Percentiles rank a stretch among this genome's conserved stretches.
Conservation (phyloP, 495 filamentous ascomycete genomes). For the Xylaria acuta region DNA sequence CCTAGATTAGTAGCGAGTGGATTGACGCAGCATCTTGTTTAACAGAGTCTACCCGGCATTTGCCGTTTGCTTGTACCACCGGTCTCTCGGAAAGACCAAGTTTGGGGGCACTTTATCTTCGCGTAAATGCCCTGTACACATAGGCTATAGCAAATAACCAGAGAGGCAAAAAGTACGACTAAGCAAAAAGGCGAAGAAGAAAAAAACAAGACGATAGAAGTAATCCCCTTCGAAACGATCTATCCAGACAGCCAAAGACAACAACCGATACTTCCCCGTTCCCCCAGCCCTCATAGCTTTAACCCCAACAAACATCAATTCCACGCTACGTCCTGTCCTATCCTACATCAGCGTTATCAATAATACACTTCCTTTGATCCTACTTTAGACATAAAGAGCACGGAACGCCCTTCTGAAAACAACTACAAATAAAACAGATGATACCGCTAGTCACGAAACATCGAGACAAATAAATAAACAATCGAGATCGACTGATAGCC, state of each 20-base stretch:
- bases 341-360: not conserved
- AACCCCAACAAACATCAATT: not conserved
- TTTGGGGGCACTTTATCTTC: not conserved
- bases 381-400: not conserved
- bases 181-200: not conserved
- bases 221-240: not conserved
- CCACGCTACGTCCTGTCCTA: too few relatives aligned
- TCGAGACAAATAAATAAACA: not conserved
- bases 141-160: not conserved
- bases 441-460: not conserved
- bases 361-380: not conserved
- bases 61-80: not conserved
- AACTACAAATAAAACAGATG: not conserved
- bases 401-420: not conserved
- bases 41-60: not conserved
- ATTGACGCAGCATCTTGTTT: not conserved
- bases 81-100: not conserved
- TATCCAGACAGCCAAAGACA: not conserved
- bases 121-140: not conserved
- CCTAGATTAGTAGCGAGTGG: not conserved
- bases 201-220: not conserved
- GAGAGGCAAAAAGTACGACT: not conserved
- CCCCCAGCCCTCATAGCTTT: too few relatives aligned
- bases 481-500: not conserved
- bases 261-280: not conserved